phyloP scores from a whole-genome alignment of 1,284 basidiomycete species.

The Cryptococcus sp. region DNA sequence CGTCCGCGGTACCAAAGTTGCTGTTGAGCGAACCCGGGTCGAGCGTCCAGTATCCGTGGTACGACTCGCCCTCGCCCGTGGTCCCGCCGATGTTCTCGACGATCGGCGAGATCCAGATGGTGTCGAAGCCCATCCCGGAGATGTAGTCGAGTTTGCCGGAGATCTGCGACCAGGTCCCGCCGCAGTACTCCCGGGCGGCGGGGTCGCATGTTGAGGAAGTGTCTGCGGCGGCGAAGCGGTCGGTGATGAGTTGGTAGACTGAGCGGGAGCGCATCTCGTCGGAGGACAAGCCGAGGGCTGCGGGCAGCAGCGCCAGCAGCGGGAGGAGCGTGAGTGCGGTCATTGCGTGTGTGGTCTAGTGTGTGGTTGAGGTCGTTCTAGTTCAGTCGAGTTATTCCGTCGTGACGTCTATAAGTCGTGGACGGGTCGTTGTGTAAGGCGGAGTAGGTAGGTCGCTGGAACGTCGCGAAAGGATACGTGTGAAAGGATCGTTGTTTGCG shows the following conservation, averaged over 20 bases:
- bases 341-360: constrained; percentile 4
- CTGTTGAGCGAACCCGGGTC: constrained; percentile 47
- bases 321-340: constrained; percentile 19
- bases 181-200: constrained; percentile 41
- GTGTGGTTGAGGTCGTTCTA: not conserved
- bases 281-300: constrained; percentile 32
- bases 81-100: constrained; percentile 46
- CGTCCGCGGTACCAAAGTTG: constrained; percentile 55
- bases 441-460: too few relatives aligned
- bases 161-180: constrained; percentile 48
- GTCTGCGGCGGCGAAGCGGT: constrained; percentile 45
- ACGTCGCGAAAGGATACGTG: too few relatives aligned
- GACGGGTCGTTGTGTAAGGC: too few relatives aligned
- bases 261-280: constrained; percentile 42
- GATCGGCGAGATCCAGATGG: constrained; percentile 53
- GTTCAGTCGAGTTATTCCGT: too few relatives aligned
- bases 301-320: constrained; percentile 24
- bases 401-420: too few relatives aligned
- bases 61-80: constrained; percentile 42
- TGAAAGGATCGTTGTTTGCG: too few relatives aligned
- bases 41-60: constrained; percentile 51
- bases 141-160: constrained; percentile 49
- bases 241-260: constrained; percentile 53
- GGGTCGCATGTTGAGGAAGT: constrained; percentile 36
- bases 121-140: constrained; percentile 53